These are phyloP conservation scores for Guyanaporus albipodus DNA, from an alignment of 768 basidiomycete genomes.

Conservation along the genomic window DNA sequence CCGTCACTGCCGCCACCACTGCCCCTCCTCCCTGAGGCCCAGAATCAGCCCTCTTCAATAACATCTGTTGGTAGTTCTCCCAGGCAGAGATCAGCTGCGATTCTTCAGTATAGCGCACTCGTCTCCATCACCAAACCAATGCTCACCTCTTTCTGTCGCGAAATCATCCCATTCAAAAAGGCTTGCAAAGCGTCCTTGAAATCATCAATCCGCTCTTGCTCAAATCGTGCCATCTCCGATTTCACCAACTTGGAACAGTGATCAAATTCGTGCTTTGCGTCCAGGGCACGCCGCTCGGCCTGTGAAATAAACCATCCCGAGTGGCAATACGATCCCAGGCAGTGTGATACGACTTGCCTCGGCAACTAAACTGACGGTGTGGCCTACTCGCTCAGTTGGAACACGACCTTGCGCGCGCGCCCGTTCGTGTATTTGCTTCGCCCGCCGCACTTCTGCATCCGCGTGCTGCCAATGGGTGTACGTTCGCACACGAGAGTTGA, in stretches of 20 bases:
- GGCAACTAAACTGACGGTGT: constrained; percentile 73
- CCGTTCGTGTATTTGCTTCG: constrained; percentile 76
- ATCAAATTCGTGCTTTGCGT: constrained; percentile 86
- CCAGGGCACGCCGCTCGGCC: constrained; percentile 82
- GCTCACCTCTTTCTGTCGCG: constrained; percentile 75
- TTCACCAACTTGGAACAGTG: constrained; percentile 85
- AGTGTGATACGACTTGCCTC: constrained; percentile 50
- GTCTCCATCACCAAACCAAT: not conserved
- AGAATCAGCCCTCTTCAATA: constrained; percentile 53
- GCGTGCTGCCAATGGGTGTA: constrained; percentile 78
- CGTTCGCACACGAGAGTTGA: constrained; percentile 79
- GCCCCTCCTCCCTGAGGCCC: not conserved
- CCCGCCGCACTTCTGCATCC: constrained; percentile 69
- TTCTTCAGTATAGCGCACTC: not conserved
- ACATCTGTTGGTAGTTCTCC: constrained; percentile 76
- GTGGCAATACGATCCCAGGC: not conserved
- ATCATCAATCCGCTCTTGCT: constrained; percentile 89
- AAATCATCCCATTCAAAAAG: constrained; percentile 85
- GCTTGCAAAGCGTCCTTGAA: constrained; percentile 81
- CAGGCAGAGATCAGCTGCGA: constrained; percentile 67
- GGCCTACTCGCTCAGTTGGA: constrained; percentile 63
- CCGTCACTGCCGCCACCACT: no score
- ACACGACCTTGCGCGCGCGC: constrained; percentile 73
- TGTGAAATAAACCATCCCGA: constrained; percentile 27
- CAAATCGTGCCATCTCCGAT: constrained; percentile 84